A percentile compares a stretch with the other conserved stretches of the same genome.
phyloP scores from a whole-genome alignment of 805 yeast species.

The Lipomyces kockii region DNA sequence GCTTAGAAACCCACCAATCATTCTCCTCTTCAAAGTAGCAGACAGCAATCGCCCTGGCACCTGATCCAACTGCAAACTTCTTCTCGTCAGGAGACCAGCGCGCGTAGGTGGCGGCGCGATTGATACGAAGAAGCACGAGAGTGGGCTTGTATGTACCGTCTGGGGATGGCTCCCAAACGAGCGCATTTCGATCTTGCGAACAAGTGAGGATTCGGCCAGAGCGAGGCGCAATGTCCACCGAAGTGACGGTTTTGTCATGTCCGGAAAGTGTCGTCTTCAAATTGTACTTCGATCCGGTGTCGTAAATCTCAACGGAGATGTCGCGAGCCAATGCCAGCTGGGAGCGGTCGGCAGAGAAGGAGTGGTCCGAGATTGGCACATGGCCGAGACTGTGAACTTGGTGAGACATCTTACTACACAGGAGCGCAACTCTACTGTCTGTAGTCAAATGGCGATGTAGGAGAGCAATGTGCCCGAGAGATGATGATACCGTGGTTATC shows the following conservation, averaged over 20 bases:
- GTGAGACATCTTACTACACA: constrained; percentile 37
- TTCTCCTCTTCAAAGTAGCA: constrained; percentile 95
- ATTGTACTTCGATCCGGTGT: constrained; percentile 57
- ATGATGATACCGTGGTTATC: too few species aligned
- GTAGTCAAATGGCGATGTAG: not conserved
- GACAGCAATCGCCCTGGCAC: constrained; percentile 91
- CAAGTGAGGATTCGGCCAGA: constrained; percentile 94
- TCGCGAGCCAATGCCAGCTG: constrained; percentile 82
- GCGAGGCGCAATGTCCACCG: constrained; percentile 79
- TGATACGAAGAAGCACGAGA: constrained; percentile 86
- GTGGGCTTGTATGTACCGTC: constrained; percentile 79
- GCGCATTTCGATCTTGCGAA: constrained; percentile 96
- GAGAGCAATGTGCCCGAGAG: too few species aligned
- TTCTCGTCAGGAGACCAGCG: constrained; percentile 94
- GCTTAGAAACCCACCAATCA: constrained; percentile 99
- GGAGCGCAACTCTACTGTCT: constrained; percentile 48
- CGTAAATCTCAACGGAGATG: constrained; percentile 74
- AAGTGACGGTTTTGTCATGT: constrained; percentile 93
- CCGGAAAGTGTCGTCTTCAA: constrained; percentile 71
- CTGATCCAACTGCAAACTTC: constrained; percentile 96
- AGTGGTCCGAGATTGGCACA: constrained; percentile 88
- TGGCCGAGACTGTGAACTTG: constrained; percentile 69
- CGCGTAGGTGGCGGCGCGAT: constrained; percentile 92
- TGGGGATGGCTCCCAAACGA: constrained; percentile 85
- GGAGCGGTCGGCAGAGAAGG: constrained; percentile 70